phyloP scores from a whole-genome alignment of 106 monocot species.

The Cymbidium sinense region DNA sequence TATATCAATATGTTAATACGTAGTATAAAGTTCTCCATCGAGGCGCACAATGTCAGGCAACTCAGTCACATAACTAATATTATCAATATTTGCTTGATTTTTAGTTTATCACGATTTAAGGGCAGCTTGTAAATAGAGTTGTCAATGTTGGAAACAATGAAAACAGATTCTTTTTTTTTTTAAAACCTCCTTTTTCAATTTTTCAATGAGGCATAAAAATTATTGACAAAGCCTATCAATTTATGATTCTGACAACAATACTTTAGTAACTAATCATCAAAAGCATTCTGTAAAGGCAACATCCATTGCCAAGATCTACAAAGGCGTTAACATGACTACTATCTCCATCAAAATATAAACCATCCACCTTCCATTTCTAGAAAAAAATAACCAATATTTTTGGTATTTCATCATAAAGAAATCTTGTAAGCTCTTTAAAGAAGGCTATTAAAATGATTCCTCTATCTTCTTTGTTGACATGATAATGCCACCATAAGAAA shows the following conservation, averaged over 20 bases:
- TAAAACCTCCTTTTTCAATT: background rate
- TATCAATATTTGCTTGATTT: background rate
- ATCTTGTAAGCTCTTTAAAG: background rate
- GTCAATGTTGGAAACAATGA: background rate
- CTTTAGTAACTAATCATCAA: background rate
- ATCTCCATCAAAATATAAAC: background rate
- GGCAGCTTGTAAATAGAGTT: background rate
- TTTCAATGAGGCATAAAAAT: background rate
- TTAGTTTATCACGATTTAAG: background rate
- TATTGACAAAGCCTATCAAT: no score
- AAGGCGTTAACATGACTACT: background rate
- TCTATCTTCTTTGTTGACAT: background rate
- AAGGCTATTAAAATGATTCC: background rate
- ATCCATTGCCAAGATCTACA: background rate
- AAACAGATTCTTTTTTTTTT: background rate
- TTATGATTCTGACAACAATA: background rate
- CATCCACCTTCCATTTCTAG: background rate
- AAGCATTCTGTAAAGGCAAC: background rate
- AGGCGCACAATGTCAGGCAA: background rate
- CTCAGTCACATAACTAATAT: background rate
- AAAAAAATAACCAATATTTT: background rate
- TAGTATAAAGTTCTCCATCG: background rate
- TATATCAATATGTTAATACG: background rate
- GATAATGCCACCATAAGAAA: background rate
- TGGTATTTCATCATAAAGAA: background rate